Evolutionary conservation across 2,329 filamentous ascomycete species (phyloP).

Genomic region (Emergomyces orientalis): DNA sequence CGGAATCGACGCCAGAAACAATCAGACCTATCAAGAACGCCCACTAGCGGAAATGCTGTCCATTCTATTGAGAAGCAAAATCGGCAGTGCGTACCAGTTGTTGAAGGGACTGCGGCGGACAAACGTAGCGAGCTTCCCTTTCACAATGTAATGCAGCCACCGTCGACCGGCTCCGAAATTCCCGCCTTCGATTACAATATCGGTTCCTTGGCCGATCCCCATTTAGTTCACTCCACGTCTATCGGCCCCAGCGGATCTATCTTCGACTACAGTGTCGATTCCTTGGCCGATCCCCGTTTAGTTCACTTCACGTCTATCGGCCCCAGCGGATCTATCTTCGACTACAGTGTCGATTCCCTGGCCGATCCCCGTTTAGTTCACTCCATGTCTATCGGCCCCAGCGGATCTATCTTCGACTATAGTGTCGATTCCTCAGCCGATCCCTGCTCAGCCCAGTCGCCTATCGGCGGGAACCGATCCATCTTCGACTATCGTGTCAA

Average conservation of each 20-base stretch:
- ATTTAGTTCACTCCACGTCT: background rate
- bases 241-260: background rate
- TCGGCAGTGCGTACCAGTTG: background rate
- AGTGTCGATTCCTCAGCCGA: background rate
- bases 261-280: constrained; percentile 1
- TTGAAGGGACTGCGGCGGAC: background rate
- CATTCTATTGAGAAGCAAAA: background rate
- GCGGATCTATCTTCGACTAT: background rate
- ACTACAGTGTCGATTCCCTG: background rate
- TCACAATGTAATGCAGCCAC: no score
- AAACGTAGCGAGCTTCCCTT: no score
- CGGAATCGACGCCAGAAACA: background rate
- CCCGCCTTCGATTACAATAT: no score
- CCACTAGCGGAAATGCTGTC: background rate
- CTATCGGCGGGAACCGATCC: no score
- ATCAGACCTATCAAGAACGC: background rate
- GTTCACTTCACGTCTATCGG: background rate
- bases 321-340: background rate
- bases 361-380: background rate
- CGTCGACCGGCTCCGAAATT: no score
- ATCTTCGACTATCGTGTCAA: no score
- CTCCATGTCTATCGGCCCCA: background rate
- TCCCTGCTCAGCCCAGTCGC: background rate
- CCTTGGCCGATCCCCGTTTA: background rate
- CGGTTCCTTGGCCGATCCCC: no score